Evolutionary conservation across 345 rosid species (phyloP).

Genomic region (Eucalyptus curtisii): DNA sequence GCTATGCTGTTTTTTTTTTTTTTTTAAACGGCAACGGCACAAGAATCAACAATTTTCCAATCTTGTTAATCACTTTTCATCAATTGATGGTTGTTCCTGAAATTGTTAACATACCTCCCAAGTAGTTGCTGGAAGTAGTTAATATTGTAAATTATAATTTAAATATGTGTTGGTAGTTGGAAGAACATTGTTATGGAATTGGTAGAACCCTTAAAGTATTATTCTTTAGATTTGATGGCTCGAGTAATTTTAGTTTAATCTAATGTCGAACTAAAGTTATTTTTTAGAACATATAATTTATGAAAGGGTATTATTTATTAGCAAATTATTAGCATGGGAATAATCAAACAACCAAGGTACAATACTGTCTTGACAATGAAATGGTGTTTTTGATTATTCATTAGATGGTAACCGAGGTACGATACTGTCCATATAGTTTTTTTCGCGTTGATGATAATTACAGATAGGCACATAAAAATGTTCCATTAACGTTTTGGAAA

Average conservation of each 20-base stretch:
- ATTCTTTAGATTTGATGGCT: no score
- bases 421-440: no score
- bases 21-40: neutral
- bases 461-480: neutral
- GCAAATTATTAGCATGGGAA: no score
- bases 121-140: neutral
- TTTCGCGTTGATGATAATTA: neutral
- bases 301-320: no score
- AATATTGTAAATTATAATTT: neutral
- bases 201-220: no score
- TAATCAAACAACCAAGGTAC: no score
- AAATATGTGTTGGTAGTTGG: no score
- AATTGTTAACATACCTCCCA: neutral
- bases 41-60: neutral
- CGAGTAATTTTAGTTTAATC: no score
- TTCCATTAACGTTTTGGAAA: accelerated
- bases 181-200: no score
- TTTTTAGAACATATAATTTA: no score
- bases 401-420: neutral
- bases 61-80: neutral
- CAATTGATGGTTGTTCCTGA: neutral
- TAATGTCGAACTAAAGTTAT: no score
- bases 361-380: neutral
- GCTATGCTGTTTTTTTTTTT: neutral
- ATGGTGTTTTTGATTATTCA: neutral